A percentile compares a stretch with the other conserved stretches of the same genome.
phyloP scores from a whole-genome alignment of 2,329 filamentous ascomycete genomes.

The Calonectria ilicicola region DNA sequence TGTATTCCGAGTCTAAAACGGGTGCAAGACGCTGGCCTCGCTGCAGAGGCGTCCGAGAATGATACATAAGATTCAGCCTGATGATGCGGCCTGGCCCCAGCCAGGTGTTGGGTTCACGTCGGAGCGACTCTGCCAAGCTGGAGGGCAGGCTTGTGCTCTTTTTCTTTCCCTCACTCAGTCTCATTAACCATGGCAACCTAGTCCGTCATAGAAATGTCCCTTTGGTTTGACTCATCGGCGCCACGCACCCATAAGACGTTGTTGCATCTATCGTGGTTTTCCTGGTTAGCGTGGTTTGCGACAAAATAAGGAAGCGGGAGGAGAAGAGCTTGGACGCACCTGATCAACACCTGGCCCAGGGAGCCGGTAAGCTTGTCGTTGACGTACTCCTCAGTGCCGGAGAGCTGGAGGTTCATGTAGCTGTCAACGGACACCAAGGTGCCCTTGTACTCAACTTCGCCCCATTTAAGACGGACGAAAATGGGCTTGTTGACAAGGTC shows the following conservation, averaged over 20 bases:
- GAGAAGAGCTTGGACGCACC: constrained; percentile 63
- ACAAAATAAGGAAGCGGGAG: not conserved
- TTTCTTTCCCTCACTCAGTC: not conserved
- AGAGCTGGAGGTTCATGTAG: constrained; percentile 99
- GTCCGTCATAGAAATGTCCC: constrained; percentile 66
- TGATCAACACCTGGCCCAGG: constrained; percentile 91
- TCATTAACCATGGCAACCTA: not conserved
- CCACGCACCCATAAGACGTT: constrained; percentile 94
- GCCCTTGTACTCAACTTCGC: constrained; percentile 97
- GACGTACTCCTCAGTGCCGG: constrained; percentile 91
- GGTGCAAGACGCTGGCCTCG: not conserved
- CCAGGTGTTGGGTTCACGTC: not conserved
- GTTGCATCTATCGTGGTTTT: constrained; percentile 75
- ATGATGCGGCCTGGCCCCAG: not conserved
- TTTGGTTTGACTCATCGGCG: constrained; percentile 63
- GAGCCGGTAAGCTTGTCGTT: constrained; percentile 86
- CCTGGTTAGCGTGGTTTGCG: not conserved
- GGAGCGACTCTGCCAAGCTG: not conserved
- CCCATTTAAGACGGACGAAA: constrained; percentile 96
- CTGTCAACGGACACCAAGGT: constrained; percentile 92
- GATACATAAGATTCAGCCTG: constrained; percentile 12
- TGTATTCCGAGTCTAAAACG: constrained; percentile 3
- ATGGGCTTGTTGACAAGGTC: constrained; percentile 92
- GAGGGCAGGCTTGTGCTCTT: not conserved
- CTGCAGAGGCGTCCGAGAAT: constrained; percentile 8